Evolutionary conservation across 2,329 filamentous ascomycete genomes (phyloP).

Genomic region (Pseudogymnoascus sp.): DNA sequence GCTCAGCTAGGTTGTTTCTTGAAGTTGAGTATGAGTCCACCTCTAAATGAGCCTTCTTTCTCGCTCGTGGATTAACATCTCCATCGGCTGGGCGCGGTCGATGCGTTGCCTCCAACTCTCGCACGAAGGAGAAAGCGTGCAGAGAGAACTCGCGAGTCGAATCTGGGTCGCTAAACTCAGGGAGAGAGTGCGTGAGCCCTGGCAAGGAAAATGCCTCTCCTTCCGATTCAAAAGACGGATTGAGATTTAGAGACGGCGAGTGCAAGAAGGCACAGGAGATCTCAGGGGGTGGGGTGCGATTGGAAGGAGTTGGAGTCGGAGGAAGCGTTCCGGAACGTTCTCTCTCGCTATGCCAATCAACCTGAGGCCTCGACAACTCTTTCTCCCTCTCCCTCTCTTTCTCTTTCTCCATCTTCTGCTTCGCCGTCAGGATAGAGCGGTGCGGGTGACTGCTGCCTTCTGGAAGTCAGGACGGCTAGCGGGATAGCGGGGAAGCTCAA

Average conservation of each 20-base stretch:
- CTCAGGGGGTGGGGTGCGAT: background rate
- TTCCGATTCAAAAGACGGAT: background rate
- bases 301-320: background rate
- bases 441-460: slow-evolving; percentile 5
- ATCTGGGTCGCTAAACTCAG: background rate
- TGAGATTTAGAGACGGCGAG: background rate
- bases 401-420: background rate
- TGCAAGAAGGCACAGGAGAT: background rate
- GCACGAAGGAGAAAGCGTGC: background rate
- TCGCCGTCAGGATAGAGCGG: slow-evolving; percentile 1
- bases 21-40: background rate
- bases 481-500: background rate
- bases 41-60: background rate
- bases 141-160: background rate
- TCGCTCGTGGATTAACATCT: background rate
- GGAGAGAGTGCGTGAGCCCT: background rate
- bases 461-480: background rate
- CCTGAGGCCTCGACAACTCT: background rate
- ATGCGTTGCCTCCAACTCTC: background rate
- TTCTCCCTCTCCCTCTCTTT: background rate
- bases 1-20: background rate
- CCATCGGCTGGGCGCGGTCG: background rate
- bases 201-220: background rate
- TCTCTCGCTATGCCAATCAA: background rate
- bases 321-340: background rate